Percentiles rank a stretch among this genome's conserved stretches.
phyloP scores from a whole-genome alignment of 2,329 filamentous ascomycete genomes.

The Calonectria crousiana region DNA sequence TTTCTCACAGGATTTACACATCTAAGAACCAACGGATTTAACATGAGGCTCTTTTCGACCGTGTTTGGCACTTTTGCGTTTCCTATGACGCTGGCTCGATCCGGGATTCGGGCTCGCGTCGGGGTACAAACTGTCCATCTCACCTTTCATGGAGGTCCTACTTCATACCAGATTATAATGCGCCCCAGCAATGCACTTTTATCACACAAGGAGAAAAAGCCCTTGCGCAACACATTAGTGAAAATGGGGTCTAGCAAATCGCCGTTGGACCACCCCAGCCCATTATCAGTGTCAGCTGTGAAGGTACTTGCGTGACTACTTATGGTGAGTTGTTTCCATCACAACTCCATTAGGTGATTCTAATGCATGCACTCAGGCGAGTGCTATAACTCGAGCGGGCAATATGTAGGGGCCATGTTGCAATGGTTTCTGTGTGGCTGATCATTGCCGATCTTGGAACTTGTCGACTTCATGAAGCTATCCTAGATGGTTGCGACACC shows the following conservation, averaged over 20 bases:
- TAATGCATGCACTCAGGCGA: slow-evolving; percentile 30
- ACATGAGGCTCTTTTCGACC: slow-evolving; percentile 38
- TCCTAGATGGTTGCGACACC: too few species aligned
- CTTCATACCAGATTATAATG: slow-evolving; percentile 59
- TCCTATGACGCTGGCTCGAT: slow-evolving; percentile 13
- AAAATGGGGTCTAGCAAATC: slow-evolving; percentile 53
- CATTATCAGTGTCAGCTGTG: slow-evolving; percentile 57
- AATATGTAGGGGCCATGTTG: slow-evolving; percentile 56
- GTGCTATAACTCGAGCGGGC: slow-evolving; percentile 52
- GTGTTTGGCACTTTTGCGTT: slow-evolving; percentile 26
- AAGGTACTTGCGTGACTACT: slow-evolving; percentile 55
- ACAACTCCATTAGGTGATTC: too few species aligned
- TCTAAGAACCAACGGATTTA: background rate
- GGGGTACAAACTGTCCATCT: slow-evolving; percentile 54
- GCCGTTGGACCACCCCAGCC: slow-evolving; percentile 59
- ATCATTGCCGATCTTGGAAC: slow-evolving; percentile 55
- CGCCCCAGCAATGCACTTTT: slow-evolving; percentile 58
- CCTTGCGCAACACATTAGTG: slow-evolving; percentile 41
- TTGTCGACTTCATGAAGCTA: slow-evolving; percentile 17
- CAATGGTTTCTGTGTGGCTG: slow-evolving; percentile 57
- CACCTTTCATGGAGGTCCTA: slow-evolving; percentile 57
- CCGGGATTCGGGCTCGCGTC: slow-evolving; percentile 32
- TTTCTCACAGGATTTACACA: background rate
- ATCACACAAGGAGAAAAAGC: slow-evolving; percentile 48
- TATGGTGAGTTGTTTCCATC: slow-evolving; percentile 45